Base-by-base conservation (phyloP, 169 alveolate species). In the Cryptosporidium ubiquitum region DNA sequence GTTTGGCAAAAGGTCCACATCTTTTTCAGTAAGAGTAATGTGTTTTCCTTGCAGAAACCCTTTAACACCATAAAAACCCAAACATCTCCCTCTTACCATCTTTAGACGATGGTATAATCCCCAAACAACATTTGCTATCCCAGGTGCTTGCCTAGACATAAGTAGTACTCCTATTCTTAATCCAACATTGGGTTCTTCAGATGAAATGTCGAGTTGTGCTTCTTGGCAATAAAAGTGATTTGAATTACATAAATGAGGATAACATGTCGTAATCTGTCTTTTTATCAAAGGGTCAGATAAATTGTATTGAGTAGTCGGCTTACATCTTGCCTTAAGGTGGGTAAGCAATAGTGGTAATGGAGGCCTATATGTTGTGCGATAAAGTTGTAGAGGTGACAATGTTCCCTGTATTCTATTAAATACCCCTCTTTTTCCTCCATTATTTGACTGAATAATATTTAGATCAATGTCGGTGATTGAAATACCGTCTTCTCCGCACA, bases 91-190 rank as follows among this genome's bases (percentile, higher is more conserved):
- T 70, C 94, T 89, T 47, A 86, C 91, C 73, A 94, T 86, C 52
- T 91, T 91, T 69, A 95, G 86, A 75, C 97, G 96, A 60, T 96
- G 98, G 75, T 93, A 95, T 37, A 98, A 84, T 5, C 99, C 99
- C 95, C 98, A 96, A 60, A 98, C 93, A 20, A 98, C 98, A 91
- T 98, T 97, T 93, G 96, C 94, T n/a, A 97, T 97, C 47, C 99
- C 99, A 3, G 99, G 99, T 14, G 99, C 96, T 84, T 97, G 98
- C 84, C 99, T 95, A 4, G 99, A 98, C 91, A 96, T 85, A 51
- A 96, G 94, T 16, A 97, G 97, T 42, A 97, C 96, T 39, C 99
- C 99, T n/a, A 96, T 95, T 69, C 91, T 93, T 69, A 79, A 16
- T 26, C 89, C 89, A 10, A 79, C 89, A 58, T 66, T 66, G 23